These are phyloP conservation scores for Rutidosis leptorrhynchoides DNA, from an alignment of 129 eudicot species.

Conservation along the genomic window DNA sequence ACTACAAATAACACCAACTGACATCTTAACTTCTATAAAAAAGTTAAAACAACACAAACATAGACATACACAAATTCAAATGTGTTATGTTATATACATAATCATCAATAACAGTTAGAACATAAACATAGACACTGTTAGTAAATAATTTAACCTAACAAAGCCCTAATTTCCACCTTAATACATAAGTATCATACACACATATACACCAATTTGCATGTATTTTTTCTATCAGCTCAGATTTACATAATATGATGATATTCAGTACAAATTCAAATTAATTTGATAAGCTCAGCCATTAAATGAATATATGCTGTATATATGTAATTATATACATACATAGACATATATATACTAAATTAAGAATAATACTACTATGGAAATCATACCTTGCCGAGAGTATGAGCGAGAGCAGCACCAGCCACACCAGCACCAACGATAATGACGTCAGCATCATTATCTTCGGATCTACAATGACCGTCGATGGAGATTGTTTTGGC, in stretches of 20 bases:
- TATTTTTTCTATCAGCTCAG: background rate
- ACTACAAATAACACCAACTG: background rate
- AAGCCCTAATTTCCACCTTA: slow-evolving; percentile 11
- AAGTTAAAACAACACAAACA: no score
- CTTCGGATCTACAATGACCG: slow-evolving; percentile 46
- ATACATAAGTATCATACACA: background rate
- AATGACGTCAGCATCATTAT: slow-evolving; percentile 48
- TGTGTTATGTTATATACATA: no score
- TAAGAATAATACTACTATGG: background rate
- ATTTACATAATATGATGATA: background rate
- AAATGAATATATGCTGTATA: background rate
- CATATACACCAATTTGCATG: background rate
- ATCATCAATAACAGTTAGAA: no score
- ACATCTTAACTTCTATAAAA: slow-evolving; percentile 3
- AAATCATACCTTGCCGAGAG: slow-evolving; percentile 58
- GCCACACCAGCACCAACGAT: slow-evolving; percentile 86
- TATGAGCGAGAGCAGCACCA: slow-evolving; percentile 78
- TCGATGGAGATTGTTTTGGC: slow-evolving; percentile 27
- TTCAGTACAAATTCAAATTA: background rate
- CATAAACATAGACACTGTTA: background rate
- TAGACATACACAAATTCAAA: no score
- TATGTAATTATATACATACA: background rate
- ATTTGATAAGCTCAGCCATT: background rate
- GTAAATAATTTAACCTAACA: slow-evolving; percentile 5
- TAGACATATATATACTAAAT: background rate